These are phyloP conservation scores for Suhomyces vadensis DNA, from an alignment of 805 yeast species.

Conservation along the genomic window DNA sequence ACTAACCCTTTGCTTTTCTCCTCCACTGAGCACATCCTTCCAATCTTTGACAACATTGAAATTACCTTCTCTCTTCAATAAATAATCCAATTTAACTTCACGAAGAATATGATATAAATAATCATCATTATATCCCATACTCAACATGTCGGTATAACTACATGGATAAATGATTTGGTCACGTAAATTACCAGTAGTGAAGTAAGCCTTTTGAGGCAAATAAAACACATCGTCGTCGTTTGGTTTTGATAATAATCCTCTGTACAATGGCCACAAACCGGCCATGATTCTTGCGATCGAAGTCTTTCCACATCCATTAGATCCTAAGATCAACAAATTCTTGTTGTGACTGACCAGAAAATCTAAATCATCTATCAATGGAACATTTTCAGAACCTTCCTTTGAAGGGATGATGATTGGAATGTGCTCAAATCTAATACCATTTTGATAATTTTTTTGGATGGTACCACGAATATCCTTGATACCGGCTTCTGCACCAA, in stretches of 20 bases:
- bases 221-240: constrained; percentile 65
- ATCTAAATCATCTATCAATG: constrained; percentile 57
- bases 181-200: constrained; percentile 77
- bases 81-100: constrained; percentile 79
- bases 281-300: constrained; percentile 81
- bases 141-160: constrained; percentile 74
- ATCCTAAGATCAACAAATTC: constrained; percentile 76
- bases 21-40: constrained; percentile 94
- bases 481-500: constrained; percentile 44
- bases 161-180: constrained; percentile 91
- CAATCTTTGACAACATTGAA: constrained; percentile 65
- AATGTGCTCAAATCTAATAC: constrained; percentile 79
- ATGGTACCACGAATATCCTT: constrained; percentile 75
- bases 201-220: constrained; percentile 85
- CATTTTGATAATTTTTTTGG: constrained; percentile 66
- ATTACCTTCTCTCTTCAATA: constrained; percentile 65
- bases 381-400: constrained; percentile 60
- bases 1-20: constrained; percentile 88
- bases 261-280: constrained; percentile 88
- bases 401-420: constrained; percentile 77
- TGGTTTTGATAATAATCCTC: constrained; percentile 82
- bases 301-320: constrained; percentile 90
- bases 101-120: constrained; percentile 65
- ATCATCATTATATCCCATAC: constrained; percentile 67
- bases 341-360: constrained; percentile 63